Base-by-base conservation (phyloP, 2,329 filamentous ascomycete species). In the Ascochyta lentis region DNA sequence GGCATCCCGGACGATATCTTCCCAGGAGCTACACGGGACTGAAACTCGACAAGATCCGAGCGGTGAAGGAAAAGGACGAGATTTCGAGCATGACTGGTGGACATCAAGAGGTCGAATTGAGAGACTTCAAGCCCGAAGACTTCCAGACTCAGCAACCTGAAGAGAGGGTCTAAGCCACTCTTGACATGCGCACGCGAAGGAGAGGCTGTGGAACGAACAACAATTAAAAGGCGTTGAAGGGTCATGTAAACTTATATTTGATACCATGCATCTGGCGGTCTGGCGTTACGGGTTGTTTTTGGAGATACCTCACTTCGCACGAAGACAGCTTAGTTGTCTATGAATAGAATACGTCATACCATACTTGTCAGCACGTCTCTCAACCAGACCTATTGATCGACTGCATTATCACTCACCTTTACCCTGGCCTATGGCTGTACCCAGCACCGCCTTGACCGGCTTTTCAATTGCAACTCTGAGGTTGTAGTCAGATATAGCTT, bases 1-100 rank as follows among this genome's bases (percentile, higher is more conserved):
- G 77, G 65, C 80, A 84, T 59, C 82, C 82, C 0, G 71, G 71
- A 2, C 47, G 61, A 6, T 75, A 72, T 49, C 39, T 75, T 10
- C 72, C 72, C 1, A 58, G 68, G 34, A 70, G 56, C 16, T 75
- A 73, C 41, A 75, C 72, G 2, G 58, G 66, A 1, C 51, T 68
- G 9, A 57, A 53, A 29, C 54, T 75, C 26, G 65, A 75, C 19
- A 75, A 75, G 49, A 45, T 56, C 6, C 57, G 59, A 37, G 72
- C 70, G 7, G 58, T 75, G 33, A 59, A 67, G 40, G 68, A 74
- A 54, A 75, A 75, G 54, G 71, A 71, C 33, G 70, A 72, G 48
- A 64, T 75, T 22, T 63, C 53, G 6, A 65, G 61, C 48, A 55
- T 54, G 39, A 49, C 46, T 12, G 54, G 50, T 24, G 48, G 43